Percentiles rank a stretch among this genome's conserved stretches.
These are phyloP conservation scores for Phytophthora sp. DNA, from an alignment of 352 stramenopile genomes.

Conservation along the genomic window DNA sequence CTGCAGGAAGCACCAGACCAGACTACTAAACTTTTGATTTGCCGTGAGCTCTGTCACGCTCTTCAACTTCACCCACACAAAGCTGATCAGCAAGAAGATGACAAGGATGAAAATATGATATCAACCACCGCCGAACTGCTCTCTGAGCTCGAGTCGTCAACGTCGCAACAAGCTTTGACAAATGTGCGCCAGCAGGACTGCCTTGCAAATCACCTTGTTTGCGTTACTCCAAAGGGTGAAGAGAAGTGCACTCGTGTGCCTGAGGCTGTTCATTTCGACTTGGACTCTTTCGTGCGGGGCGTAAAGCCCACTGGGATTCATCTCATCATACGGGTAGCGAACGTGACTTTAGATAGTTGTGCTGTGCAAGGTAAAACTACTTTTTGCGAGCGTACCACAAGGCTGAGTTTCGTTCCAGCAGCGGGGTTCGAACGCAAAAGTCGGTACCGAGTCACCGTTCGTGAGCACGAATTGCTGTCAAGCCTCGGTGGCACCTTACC, in stretches of 20 bases:
- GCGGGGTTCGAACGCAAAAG: slow-evolving; percentile 34
- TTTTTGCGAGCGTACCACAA: slow-evolving; percentile 14
- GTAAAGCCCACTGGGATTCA: slow-evolving; percentile 23
- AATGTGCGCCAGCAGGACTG: slow-evolving; percentile 20
- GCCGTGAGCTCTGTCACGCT: slow-evolving; percentile 18
- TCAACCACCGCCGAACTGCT: slow-evolving; percentile 1
- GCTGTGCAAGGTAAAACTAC: slow-evolving; percentile 28
- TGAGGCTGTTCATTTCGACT: slow-evolving; percentile 21
- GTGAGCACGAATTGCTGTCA: slow-evolving; percentile 33
- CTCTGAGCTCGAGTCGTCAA: slow-evolving; percentile 16
- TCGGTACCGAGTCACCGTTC: slow-evolving; percentile 24
- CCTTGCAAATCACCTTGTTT: slow-evolving; percentile 21
- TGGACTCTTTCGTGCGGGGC: slow-evolving; percentile 29
- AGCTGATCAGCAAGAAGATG: not conserved
- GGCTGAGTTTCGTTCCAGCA: slow-evolving; percentile 27
- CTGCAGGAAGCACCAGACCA: slow-evolving; percentile 18
- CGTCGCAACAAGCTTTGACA: slow-evolving; percentile 15
- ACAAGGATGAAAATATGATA: not conserved
- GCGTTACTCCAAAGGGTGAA: slow-evolving; percentile 9
- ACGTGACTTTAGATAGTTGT: slow-evolving; percentile 27
- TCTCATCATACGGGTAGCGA: slow-evolving; percentile 32
- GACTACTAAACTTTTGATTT: slow-evolving; percentile 24
- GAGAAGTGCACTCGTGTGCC: slow-evolving; percentile 20
- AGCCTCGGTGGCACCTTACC: slow-evolving; percentile 32
- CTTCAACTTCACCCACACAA: slow-evolving; percentile 8